Base-by-base conservation (phyloP, 2,329 filamentous ascomycete species). In the Colletotrichum orchidophilum region DNA sequence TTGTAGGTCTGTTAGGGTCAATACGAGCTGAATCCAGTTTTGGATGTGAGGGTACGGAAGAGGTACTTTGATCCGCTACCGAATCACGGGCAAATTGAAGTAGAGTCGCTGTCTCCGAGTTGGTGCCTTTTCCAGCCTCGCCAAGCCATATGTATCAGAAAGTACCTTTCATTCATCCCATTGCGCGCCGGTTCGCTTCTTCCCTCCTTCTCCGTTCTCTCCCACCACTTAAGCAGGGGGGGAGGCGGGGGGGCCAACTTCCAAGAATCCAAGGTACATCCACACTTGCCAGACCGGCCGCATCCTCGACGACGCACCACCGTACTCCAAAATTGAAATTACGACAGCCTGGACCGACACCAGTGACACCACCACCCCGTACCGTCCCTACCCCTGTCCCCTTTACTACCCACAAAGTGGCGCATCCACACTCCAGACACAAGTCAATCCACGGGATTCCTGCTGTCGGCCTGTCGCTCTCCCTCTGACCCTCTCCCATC, bases 21-120 rank as follows among this genome's bases (percentile, higher is more conserved):
- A 71, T 71, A 72, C 67, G 66, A 72, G 70, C 66, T 66, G 55
- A 71, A 58, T 63, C 70, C 27, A 63, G 58, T 50, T 2, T 18
- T 52, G 61, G 26, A 8, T 26, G 50, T 21, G 18, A 3, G 3
- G 31, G 18, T 63, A 72, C 70, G 13, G 24, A 1, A 0, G 6
- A 1, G n/a, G 21, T 71, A 72, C 70, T 35, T n/a, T 6, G 11
- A 1, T 0, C 9, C 11, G 7, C 3, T 46, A 8, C 2, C 11
- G 8, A 8, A 1, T 0, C 3, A 0, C 5, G 15, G 8, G n/a
- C 3, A 7, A 1, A 3, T 2, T 0, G 2, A 50, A 5, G 70
- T 72, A 71, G 8, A 26, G 1, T 31, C 67, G 42, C 33, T 58
- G 70, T 72, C 39, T n/a, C 50, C 49, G 55, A 42, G 35, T 63